Evolutionary conservation across 768 basidiomycete species (phyloP).

Genomic region (Pholiota conissans): DNA sequence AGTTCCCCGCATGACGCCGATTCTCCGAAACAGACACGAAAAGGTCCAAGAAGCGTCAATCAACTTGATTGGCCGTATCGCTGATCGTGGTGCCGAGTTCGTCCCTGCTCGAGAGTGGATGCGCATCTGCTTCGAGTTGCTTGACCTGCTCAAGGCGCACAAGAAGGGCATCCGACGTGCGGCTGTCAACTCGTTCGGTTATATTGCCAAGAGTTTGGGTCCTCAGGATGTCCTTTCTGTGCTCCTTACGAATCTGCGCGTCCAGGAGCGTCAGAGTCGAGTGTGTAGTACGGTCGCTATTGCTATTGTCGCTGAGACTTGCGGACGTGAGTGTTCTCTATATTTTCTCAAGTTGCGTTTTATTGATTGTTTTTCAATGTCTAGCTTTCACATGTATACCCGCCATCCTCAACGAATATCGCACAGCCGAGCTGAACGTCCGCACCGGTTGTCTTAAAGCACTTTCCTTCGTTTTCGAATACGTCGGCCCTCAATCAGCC

Average conservation of each 20-base stretch:
- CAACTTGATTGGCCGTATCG: slow-evolving; percentile 99
- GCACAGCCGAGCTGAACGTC: slow-evolving; percentile 97
- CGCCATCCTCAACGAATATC: slow-evolving; percentile 97
- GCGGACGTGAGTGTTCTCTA: slow-evolving; percentile 57
- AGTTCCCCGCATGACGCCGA: slow-evolving; percentile 99
- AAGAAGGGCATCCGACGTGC: slow-evolving; percentile 99
- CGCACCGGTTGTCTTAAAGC: slow-evolving; percentile 99
- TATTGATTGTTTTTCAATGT: slow-evolving; percentile 12
- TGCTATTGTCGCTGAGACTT: slow-evolving; percentile 92
- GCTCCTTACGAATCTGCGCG: slow-evolving; percentile 92
- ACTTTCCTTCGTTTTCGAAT: slow-evolving; percentile 98
- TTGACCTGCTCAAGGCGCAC: slow-evolving; percentile 97
- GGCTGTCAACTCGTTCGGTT: slow-evolving; percentile 99
- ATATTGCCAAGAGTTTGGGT: slow-evolving; percentile 98
- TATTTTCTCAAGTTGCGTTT: background rate
- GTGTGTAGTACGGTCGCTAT: slow-evolving; percentile 99
- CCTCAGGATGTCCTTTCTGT: slow-evolving; percentile 98
- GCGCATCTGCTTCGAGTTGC: slow-evolving; percentile 98
- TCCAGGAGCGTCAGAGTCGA: slow-evolving; percentile 98
- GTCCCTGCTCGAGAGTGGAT: slow-evolving; percentile 99
- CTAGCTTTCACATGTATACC: slow-evolving; percentile 97
- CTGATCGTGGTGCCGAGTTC: slow-evolving; percentile 98
- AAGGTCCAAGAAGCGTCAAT: slow-evolving; percentile 99
- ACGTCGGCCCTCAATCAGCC: slow-evolving; percentile 94
- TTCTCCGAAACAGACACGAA: slow-evolving; percentile 97